Base-by-base conservation (phyloP, 225 moss, liverwort and hornwort genomes). In the Neckera pumila region DNA sequence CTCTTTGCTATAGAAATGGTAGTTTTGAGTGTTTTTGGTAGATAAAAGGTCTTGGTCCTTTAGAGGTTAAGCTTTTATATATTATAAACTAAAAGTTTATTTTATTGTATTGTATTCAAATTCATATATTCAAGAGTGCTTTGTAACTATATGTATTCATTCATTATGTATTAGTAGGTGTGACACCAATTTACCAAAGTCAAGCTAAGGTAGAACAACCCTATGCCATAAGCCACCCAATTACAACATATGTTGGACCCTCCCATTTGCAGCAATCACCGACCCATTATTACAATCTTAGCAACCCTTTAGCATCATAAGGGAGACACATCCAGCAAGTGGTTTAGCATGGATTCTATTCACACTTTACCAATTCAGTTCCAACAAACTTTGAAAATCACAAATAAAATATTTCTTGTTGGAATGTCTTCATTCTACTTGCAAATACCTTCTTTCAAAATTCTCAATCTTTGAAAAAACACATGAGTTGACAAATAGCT, bases 131-230 rank as follows among this genome's bases (percentile, higher is more conserved):
- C 0, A 3, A n/a, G n/a, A n/a, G n/a, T n/a, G n/a, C n/a, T n/a
- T n/a, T n/a, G n/a, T n/a, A n/a, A n/a, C n/a, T n/a, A n/a, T n/a
- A n/a, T n/a, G n/a, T n/a, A 34, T 51, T 76, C 22, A 76, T 21
- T 1, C 12, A n/a, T n/a, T n/a, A n/a, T n/a, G n/a, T 34, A 34
- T 14, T 34, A 34, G 20, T 8, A 0, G 2, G 0, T 34, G 3
- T 14, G 0, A 51, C 7, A 49, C 33, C 51, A 75, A 49, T 49
- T 75, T 49, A 49, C 12, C 12, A 49, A 49, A 75, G 12, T 18
- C 2, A 20, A 1, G 6, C 4, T 40, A 70, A 70, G 1, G 22
- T 8, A 25, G 5, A 25, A 14, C 25, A 70, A 70, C 1, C 13
- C 8, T 25, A 42, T 40, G 40, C 9, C 0, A 2, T 42, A 2